Evolutionary conservation across 306 rosid genomes (phyloP).

Genomic region (Quercus suber): DNA sequence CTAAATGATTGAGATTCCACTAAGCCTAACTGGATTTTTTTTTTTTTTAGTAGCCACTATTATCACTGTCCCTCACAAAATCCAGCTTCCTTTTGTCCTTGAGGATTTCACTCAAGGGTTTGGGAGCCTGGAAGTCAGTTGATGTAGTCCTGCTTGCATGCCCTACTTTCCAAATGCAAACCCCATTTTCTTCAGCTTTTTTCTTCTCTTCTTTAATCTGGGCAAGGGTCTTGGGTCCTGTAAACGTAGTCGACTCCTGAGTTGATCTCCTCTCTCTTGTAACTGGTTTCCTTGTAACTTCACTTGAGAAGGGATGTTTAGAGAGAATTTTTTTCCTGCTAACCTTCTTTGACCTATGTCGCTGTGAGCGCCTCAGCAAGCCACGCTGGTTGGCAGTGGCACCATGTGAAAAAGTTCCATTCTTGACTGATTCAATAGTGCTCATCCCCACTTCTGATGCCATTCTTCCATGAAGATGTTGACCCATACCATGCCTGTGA

Average conservation of each 20-base stretch:
- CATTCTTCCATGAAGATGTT: slow-evolving; percentile 37
- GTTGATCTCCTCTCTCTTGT: slow-evolving; percentile 30
- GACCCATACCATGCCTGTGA: slow-evolving; percentile 28
- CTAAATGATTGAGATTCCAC: slow-evolving; percentile 3
- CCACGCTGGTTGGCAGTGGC: slow-evolving; percentile 32
- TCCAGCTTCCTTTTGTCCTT: slow-evolving; percentile 46
- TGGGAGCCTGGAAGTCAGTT: slow-evolving; percentile 58
- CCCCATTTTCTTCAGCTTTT: slow-evolving; percentile 30
- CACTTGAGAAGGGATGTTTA: slow-evolving; percentile 32
- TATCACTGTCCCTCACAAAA: slow-evolving; percentile 20
- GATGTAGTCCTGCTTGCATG: slow-evolving; percentile 2
- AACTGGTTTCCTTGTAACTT: slow-evolving; percentile 39
- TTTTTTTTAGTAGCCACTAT: slow-evolving; percentile 20
- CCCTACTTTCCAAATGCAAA: not conserved
- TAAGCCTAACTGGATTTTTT: not conserved
- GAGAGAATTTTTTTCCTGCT: slow-evolving; percentile 32
- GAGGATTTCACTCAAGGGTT: slow-evolving; percentile 61
- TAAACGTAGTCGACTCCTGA: slow-evolving; percentile 36
- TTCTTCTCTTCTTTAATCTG: slow-evolving; percentile 68
- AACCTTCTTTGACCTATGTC: slow-evolving; percentile 39
- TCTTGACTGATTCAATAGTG: slow-evolving; percentile 28
- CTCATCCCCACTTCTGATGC: slow-evolving; percentile 45
- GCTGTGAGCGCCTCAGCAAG: slow-evolving; percentile 41
- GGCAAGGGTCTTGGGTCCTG: slow-evolving; percentile 72
- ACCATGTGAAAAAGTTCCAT: slow-evolving; percentile 28